Evolutionary conservation across 495 filamentous ascomycete species (phyloP).

Genomic region (Haplographium delicatum): DNA sequence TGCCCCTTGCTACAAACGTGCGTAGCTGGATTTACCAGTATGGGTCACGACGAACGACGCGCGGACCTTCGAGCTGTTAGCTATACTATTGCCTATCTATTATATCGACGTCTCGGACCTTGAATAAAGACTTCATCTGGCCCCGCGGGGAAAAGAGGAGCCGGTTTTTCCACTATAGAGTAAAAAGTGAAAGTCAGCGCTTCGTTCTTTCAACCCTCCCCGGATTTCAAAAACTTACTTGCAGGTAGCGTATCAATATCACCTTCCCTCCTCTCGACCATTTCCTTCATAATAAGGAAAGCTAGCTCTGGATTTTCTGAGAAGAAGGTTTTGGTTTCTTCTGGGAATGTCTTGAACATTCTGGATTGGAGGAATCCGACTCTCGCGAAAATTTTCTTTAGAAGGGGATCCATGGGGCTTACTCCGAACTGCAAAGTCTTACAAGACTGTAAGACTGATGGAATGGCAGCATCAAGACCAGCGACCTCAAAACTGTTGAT

Average conservation of each 20-base stretch:
- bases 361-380: constrained; percentile 38
- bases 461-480: constrained; percentile 35
- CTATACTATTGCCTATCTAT: not conserved
- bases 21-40: not conserved
- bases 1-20: no score
- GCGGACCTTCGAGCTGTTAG: constrained; percentile 1
- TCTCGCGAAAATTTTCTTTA: constrained; percentile 40
- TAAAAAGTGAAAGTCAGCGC: not conserved
- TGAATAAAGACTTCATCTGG: constrained; percentile 9
- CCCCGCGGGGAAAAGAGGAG: not conserved
- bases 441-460: constrained; percentile 34
- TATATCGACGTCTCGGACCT: constrained; percentile 3
- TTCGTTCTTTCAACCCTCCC: not conserved
- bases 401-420: constrained; percentile 31
- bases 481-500: constrained; percentile 43
- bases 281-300: constrained; percentile 36
- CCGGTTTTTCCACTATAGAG: constrained; percentile 28
- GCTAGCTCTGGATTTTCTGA: constrained; percentile 35
- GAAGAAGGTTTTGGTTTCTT: constrained; percentile 33
- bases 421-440: constrained; percentile 35
- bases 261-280: constrained; percentile 35
- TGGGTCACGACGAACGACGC: not conserved
- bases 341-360: constrained; percentile 29
- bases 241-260: constrained; percentile 35
- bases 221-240: constrained; percentile 7